A percentile compares a stretch with the other conserved stretches of the same genome.
These are phyloP conservation scores for Trichoderma koningii DNA, from an alignment of 2,329 filamentous ascomycete genomes.

Conservation along the genomic window DNA sequence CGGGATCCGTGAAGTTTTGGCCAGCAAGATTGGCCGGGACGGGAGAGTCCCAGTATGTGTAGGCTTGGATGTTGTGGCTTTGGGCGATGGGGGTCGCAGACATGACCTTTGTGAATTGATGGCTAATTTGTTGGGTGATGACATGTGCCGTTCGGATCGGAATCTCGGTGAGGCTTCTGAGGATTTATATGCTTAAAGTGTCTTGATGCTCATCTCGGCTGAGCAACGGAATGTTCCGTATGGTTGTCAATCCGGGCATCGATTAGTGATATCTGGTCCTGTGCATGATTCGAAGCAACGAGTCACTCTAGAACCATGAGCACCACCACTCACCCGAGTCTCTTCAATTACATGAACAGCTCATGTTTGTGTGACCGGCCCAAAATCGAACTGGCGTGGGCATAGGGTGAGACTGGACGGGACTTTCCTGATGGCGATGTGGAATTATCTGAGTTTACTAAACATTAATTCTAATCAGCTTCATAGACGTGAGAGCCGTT, in stretches of 20 bases:
- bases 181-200: not conserved
- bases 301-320: too few relatives aligned
- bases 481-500: too few relatives aligned
- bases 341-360: too few relatives aligned
- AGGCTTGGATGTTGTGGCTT: constrained; percentile 5
- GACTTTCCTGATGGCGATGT: too few relatives aligned
- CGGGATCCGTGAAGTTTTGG: constrained; percentile 1
- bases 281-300: not conserved
- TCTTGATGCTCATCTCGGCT: not conserved
- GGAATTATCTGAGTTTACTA: too few relatives aligned
- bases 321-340: too few relatives aligned
- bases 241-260: not conserved
- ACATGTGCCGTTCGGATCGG: fast-evolving
- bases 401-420: too few relatives aligned
- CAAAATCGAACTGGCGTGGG: too few relatives aligned
- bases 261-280: not conserved
- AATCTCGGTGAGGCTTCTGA: too few relatives aligned
- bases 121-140: not conserved
- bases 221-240: not conserved
- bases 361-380: too few relatives aligned
- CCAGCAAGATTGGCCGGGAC: not conserved
- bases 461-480: too few relatives aligned
- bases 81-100: not conserved
- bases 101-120: not conserved
- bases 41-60: constrained; percentile 19